A percentile compares a stretch with the other conserved stretches of the same genome.
Evolutionary conservation across 139 green algal species (phyloP).

Genomic region (Trebouxia sp.): DNA sequence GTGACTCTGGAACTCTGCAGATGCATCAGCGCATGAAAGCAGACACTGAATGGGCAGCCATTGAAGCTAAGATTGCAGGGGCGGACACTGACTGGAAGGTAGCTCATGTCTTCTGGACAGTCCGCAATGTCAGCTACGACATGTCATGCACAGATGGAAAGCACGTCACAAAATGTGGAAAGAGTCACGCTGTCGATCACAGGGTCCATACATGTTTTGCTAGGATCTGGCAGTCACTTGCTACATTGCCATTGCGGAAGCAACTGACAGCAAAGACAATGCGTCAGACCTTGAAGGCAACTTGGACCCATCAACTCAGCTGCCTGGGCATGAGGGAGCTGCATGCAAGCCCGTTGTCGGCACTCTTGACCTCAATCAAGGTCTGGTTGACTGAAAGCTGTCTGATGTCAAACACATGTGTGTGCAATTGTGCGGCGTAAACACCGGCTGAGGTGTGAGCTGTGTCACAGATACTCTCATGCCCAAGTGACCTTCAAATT

Average conservation of each 20-base stretch:
- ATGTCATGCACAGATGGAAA: too few species aligned
- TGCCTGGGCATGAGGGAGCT: conserved; percentile 51
- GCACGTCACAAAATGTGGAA: too few species aligned
- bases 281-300: conserved; percentile 27
- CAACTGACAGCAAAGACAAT: conserved; percentile 9
- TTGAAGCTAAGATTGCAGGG: conserved; percentile 64
- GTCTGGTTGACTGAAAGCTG: neutral
- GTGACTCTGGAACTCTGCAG: conserved; percentile 42
- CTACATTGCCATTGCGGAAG: conserved; percentile 53
- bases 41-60: conserved; percentile 66
- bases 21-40: conserved; percentile 77
- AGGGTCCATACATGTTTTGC: neutral
- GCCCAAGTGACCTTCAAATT: too few species aligned
- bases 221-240: conserved; percentile 48
- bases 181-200: too few species aligned
- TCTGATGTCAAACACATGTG: too few species aligned
- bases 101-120: too few species aligned
- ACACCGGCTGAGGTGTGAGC: too few species aligned
- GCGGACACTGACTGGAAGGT: conserved; percentile 51
- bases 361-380: conserved; percentile 76
- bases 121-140: too few species aligned
- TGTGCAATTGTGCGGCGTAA: too few species aligned
- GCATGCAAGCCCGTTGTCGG: conserved; percentile 59
- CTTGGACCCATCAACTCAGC: conserved; percentile 59
- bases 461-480: too few species aligned